phyloP scores from a whole-genome alignment of 139 green algal genomes.

The Haematococcus lacustris region DNA sequence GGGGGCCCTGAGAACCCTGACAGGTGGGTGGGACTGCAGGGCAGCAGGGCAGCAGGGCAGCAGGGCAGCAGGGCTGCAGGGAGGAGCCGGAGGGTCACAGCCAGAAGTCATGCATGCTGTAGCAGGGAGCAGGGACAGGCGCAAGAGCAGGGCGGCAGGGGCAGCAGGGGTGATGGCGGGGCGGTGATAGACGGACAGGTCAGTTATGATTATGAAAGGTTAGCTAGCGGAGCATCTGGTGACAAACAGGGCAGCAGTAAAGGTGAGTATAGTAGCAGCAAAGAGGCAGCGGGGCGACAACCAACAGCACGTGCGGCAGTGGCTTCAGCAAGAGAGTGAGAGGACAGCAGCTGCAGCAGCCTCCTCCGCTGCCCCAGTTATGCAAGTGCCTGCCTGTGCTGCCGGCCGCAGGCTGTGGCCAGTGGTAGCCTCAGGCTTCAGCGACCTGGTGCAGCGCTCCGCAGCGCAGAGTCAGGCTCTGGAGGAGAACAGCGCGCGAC shows the following conservation, averaged over 20 bases:
- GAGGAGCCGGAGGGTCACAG: too few relatives aligned
- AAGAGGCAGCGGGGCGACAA: not conserved
- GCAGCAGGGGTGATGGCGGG: not conserved
- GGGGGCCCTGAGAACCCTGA: slow-evolving; percentile 53
- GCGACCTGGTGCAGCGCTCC: slow-evolving; percentile 49
- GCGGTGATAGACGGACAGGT: too few relatives aligned
- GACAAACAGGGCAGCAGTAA: not conserved
- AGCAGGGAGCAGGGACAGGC: not conserved
- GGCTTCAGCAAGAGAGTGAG: not conserved
- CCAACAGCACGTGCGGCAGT: not conserved
- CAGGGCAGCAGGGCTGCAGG: too few relatives aligned
- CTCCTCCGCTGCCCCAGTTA: not conserved
- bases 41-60: too few relatives aligned
- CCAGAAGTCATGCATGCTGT: not conserved
- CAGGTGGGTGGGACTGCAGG: slow-evolving; percentile 17
- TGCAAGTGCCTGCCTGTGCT: not conserved
- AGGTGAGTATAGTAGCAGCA: too few relatives aligned
- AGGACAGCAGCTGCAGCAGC: not conserved
- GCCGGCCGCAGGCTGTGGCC: slow-evolving; percentile 53
- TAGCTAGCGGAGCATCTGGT: too few relatives aligned
- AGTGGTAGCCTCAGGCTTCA: slow-evolving; percentile 56
- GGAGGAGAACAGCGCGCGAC: slow-evolving; percentile 27
- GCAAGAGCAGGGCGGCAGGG: not conserved
- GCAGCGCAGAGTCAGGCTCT: slow-evolving; percentile 14
- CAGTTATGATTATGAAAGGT: too few relatives aligned